These are phyloP conservation scores for Adiantum capillusveneris DNA, from an alignment of 75 land plant genomes.

Conservation along the genomic window DNA sequence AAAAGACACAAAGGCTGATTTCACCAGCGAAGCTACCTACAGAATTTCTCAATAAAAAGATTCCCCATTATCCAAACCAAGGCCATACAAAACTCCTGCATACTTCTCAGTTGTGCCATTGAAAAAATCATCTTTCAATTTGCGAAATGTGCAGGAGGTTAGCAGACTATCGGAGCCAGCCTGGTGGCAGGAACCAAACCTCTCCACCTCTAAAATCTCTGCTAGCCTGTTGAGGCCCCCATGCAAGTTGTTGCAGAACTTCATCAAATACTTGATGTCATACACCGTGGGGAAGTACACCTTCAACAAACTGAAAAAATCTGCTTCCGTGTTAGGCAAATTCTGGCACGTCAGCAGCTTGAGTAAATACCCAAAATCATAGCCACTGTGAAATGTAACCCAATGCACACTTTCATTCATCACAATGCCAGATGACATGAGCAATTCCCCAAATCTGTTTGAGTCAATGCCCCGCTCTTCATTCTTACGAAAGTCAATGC, in stretches of 20 bases:
- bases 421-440: slow-evolving; percentile 69
- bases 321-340: slow-evolving; percentile 38
- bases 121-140: slow-evolving; percentile 43
- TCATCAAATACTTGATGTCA: slow-evolving; percentile 72
- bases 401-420: slow-evolving; percentile 46
- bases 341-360: slow-evolving; percentile 56
- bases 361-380: slow-evolving; percentile 49
- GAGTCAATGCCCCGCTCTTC: slow-evolving; percentile 51
- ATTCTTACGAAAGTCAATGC: slow-evolving; percentile 60
- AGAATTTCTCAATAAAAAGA: not conserved
- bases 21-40: no score
- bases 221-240: slow-evolving; percentile 66
- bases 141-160: slow-evolving; percentile 47
- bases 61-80: slow-evolving; percentile 21
- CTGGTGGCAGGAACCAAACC: slow-evolving; percentile 56
- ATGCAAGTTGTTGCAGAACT: slow-evolving; percentile 51
- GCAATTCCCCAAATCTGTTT: slow-evolving; percentile 49
- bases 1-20: no score
- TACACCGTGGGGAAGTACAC: slow-evolving; percentile 52
- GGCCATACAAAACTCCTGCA: slow-evolving; percentile 57
- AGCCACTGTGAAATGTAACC: slow-evolving; percentile 67
- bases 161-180: slow-evolving; percentile 63
- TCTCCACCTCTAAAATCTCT: slow-evolving; percentile 53
- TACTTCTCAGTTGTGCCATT: slow-evolving; percentile 43
- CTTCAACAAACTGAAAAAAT: slow-evolving; percentile 36